These are phyloP conservation scores for Casuarina cunninghamiana DNA, from an alignment of 306 rosid genomes.

Conservation along the genomic window DNA sequence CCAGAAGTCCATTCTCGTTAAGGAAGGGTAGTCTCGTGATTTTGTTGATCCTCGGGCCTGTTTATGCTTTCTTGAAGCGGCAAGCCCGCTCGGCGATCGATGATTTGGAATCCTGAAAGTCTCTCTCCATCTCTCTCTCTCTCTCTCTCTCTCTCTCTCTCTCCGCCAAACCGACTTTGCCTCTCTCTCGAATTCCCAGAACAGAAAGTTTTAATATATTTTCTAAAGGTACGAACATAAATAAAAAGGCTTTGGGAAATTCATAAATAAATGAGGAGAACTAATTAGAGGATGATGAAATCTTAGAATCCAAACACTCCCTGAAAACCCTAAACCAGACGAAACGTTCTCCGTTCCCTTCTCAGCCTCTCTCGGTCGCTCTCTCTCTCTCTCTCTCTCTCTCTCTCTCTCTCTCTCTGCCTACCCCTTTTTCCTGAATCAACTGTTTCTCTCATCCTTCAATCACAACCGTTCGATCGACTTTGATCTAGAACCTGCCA, in stretches of 20 bases:
- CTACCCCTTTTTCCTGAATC: no score
- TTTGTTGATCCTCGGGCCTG: background rate
- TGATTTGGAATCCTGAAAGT: constrained; percentile 8
- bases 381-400: background rate
- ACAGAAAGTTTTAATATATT: constrained; percentile 4
- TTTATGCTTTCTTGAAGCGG: constrained; percentile 16
- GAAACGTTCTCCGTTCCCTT: constrained; percentile 4
- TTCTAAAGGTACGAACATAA: constrained; percentile 5
- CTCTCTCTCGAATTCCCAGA: constrained; percentile 32
- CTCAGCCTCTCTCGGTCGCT: background rate
- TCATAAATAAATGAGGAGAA: constrained; percentile 7
- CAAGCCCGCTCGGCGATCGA: constrained; percentile 33
- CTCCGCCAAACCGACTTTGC: constrained; percentile 1
- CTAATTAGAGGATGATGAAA: constrained; percentile 41
- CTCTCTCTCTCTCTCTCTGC: background rate
- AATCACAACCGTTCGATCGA: constrained; percentile 12
- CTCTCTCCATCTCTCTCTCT: constrained; percentile 4
- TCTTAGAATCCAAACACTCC: constrained; percentile 31
- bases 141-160: constrained; percentile 8
- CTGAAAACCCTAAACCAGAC: constrained; percentile 30
- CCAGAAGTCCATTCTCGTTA: background rate
- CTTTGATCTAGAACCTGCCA: constrained; percentile 19
- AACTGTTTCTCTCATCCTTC: background rate
- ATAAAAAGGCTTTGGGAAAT: background rate
- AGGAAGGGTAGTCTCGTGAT: background rate